Evolutionary conservation across 192 early-diverging fungal genomes (phyloP), one percentile per base, ranked within the genome.

Genomic region (Hyaloraphidium curvatum): DNA sequence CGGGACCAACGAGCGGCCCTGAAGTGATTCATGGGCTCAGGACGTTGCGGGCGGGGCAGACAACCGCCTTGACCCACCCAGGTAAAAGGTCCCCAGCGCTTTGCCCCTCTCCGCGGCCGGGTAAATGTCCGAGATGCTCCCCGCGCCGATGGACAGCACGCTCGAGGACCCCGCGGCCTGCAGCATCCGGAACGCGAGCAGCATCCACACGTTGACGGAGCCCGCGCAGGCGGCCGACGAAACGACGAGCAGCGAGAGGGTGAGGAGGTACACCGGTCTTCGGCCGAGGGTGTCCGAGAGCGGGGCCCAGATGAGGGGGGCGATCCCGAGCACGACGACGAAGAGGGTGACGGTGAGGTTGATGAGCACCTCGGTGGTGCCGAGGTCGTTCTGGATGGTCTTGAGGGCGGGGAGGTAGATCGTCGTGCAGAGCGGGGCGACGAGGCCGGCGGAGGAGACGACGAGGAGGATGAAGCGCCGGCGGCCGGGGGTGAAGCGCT

Each of bases 101-200:
- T 63, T 70, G 2, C 75, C 75, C 17, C 72, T 65, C 52, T 72
- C 59, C 29, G 62, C 54, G 21, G 61, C 65, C 7, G 66, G 64
- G 48, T 70, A 77, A 40, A 71, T 69, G 51, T 77, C 75, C 1
- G 62, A 56, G 27, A 77, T 69, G 33, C 68, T 68, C 2, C 67
- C 68, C 21, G 72, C 75, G 2, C 71, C 66, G 0, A 74, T 55
- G 0, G 43, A 48, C 14, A 48, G 43, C 14, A 25, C 43, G 7
- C 17, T 25, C 7, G 17, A 48, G 9, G 43, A 48, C 11, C 43
- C 43, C 17, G 43, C 43, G 23, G 17, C 43, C 25, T 48, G 43
- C 43, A 48, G 9, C 14, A 48, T 14, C 19, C 43, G 43, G 17
- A 48, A 25, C 5, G 43, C 43, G 25, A 48, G 14, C 14, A 48